Percentiles rank a stretch among this genome's conserved stretches.
These are phyloP conservation scores for Tylopilus plumbeoviolaceoides DNA, from an alignment of 768 basidiomycete species.

Conservation along the genomic window DNA sequence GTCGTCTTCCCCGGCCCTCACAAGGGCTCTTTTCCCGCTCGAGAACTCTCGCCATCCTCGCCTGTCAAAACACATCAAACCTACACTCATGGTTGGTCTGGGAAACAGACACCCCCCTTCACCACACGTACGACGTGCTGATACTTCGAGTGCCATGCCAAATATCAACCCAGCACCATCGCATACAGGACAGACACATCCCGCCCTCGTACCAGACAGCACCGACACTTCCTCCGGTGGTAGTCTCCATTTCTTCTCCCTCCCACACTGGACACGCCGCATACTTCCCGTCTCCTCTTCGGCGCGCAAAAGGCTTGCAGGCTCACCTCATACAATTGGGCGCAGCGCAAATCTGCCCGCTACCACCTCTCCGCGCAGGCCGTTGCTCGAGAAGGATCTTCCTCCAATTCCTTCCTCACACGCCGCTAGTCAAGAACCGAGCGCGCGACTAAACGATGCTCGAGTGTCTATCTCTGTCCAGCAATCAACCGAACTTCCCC, in stretches of 20 bases:
- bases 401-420: constrained; percentile 40
- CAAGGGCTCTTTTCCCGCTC: no score
- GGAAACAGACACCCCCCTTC: constrained; percentile 34
- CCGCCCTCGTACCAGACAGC: constrained; percentile 41
- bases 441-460: constrained; percentile 6
- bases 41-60: no score
- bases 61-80: no score
- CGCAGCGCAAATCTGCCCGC: constrained; percentile 22
- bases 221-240: constrained; percentile 35
- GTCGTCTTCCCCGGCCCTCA: no score
- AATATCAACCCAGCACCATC: constrained; percentile 31
- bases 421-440: not conserved
- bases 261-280: constrained; percentile 63
- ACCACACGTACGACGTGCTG: constrained; percentile 21
- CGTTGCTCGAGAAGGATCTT: constrained; percentile 42
- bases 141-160: constrained; percentile 28
- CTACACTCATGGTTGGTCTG: constrained; percentile 35
- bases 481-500: constrained; percentile 28
- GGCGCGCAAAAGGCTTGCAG: constrained; percentile 29
- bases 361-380: constrained; percentile 8
- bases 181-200: constrained; percentile 46
- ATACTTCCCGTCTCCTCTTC: constrained; percentile 32
- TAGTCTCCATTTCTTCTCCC: constrained; percentile 53
- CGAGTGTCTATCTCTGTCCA: constrained; percentile 20
- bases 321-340: constrained; percentile 18